phyloP scores from a whole-genome alignment of 257 asterid species.

The Penstemon barbatus region DNA sequence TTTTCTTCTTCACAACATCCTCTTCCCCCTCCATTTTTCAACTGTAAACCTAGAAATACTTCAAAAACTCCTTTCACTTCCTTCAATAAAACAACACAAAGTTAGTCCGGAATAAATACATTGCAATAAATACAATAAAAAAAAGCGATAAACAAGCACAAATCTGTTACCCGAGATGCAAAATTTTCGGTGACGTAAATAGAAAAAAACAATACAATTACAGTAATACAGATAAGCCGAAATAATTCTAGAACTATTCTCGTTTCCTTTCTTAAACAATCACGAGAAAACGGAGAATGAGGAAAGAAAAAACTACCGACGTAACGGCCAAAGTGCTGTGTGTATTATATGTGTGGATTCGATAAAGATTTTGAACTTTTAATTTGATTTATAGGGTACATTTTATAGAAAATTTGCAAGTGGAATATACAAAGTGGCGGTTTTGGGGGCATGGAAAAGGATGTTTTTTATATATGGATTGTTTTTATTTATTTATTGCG shows the following conservation, averaged over 20 bases:
- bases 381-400: neutral
- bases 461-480: conserved; percentile 20
- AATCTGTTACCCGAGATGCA: conserved; percentile 21
- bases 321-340: neutral
- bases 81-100: neutral
- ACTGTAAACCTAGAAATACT: neutral
- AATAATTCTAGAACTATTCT: neutral
- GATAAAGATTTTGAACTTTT: neutral
- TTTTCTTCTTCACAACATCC: conserved; percentile 42
- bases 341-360: neutral
- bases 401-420: neutral
- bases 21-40: conserved; percentile 46
- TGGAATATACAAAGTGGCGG: conserved; percentile 33
- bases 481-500: conserved; percentile 5
- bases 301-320: too few relatives aligned
- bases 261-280: conserved; percentile 8
- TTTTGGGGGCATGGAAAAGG: conserved; percentile 24
- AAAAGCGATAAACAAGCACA: conserved; percentile 1
- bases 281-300: conserved; percentile 29
- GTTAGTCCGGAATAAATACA: too few relatives aligned
- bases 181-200: neutral
- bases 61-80: neutral
- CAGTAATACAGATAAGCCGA: neutral
- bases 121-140: neutral
- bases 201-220: neutral